A percentile compares a stretch with the other conserved stretches of the same genome.
Conservation (phyloP, 2,329 filamentous ascomycete species). For the Ascochyta rabiei region DNA sequence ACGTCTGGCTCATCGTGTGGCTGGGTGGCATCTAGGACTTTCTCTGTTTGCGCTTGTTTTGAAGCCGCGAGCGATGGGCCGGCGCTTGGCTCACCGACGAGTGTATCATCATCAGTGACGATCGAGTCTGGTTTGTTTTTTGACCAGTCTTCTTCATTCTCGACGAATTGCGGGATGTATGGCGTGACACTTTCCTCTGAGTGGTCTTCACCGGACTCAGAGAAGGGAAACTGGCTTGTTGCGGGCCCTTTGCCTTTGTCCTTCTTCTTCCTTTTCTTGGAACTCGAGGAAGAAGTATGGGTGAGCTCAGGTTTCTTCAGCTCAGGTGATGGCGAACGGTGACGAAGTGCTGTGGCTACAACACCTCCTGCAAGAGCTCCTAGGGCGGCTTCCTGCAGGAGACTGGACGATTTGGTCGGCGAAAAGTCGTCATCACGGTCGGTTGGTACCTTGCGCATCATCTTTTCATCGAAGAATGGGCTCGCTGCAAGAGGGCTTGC, state of each 20-base stretch:
- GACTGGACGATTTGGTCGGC: conserved; percentile 28
- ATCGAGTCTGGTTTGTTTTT: conserved; percentile 32
- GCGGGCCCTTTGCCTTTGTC: conserved; percentile 30
- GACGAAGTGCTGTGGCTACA: conserved; percentile 17
- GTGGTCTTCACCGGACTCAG: conserved; percentile 7
- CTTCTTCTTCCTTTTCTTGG: neutral
- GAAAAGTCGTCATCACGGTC: conserved; percentile 22
- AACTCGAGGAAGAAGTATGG: neutral
- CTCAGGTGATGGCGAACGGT: neutral
- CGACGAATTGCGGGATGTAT: conserved; percentile 35
- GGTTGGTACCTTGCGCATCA: conserved; percentile 24
- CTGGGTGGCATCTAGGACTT: conserved; percentile 36
- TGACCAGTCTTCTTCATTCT: conserved; percentile 42
- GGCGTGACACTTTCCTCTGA: conserved; percentile 18
- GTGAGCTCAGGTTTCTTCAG: neutral
- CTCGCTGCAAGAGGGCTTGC: conserved; percentile 31
- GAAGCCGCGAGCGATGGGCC: conserved; percentile 16
- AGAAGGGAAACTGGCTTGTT: conserved; percentile 2
- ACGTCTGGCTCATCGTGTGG: conserved; percentile 19
- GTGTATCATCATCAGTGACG: conserved; percentile 40
- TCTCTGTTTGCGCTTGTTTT: conserved; percentile 35
- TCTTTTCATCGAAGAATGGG: conserved; percentile 32
- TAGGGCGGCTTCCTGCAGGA: conserved; percentile 38
- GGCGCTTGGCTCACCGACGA: conserved; percentile 35
- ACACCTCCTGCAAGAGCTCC: conserved; percentile 36